phyloP scores from a whole-genome alignment of 2,329 filamentous ascomycete genomes.

The Apiospora saccharicola region DNA sequence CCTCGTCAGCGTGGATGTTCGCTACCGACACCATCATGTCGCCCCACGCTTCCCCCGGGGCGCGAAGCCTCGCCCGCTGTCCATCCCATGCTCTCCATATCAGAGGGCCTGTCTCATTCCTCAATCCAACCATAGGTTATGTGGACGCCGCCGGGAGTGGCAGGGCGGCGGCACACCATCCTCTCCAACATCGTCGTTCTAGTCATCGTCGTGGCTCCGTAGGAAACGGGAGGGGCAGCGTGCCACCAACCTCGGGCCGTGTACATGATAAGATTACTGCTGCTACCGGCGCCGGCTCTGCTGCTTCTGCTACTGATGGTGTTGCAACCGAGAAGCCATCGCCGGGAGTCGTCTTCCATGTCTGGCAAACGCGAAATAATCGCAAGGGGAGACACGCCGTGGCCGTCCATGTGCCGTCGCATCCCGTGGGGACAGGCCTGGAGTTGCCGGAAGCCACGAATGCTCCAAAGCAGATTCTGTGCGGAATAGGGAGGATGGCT shows the following conservation, averaged over 20 bases:
- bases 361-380: conserved; percentile 53
- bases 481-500: conserved; percentile 46
- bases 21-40: background rate
- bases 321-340: conserved; percentile 17
- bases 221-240: background rate
- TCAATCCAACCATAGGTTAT: conserved; percentile 26
- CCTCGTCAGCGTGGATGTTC: background rate
- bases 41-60: background rate
- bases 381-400: conserved; percentile 51
- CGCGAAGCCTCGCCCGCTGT: background rate
- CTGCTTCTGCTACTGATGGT: background rate
- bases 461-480: conserved; percentile 35
- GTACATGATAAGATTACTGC: too few species aligned
- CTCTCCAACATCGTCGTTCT: background rate
- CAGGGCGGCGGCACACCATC: background rate
- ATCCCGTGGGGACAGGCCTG: conserved; percentile 25
- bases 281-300: background rate
- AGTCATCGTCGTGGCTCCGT: background rate
- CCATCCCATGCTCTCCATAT: background rate
- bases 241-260: background rate
- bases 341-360: conserved; percentile 37
- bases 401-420: conserved; percentile 34
- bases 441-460: conserved; percentile 33
- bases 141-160: conserved; percentile 1
- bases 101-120: conserved; percentile 23